Evolutionary conservation across 2,329 filamentous ascomycete species (phyloP).

Genomic region (Alternaria novae-zelandiae): DNA sequence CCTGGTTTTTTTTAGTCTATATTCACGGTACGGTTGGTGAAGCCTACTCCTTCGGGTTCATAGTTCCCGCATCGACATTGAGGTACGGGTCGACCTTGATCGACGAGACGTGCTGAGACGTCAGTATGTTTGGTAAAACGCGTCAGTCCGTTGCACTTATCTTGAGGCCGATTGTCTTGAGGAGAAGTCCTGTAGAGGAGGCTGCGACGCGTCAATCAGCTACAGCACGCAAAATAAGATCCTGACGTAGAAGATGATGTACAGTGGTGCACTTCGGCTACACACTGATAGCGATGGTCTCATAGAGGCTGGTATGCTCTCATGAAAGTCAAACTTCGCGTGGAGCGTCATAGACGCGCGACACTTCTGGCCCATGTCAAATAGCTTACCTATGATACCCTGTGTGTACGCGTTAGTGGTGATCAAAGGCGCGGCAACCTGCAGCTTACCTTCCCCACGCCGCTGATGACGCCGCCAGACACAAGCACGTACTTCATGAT

Average conservation of each 20-base stretch:
- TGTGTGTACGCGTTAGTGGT: conserved; percentile 44
- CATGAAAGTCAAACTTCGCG: not conserved
- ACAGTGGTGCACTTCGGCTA: not conserved
- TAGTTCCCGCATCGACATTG: conserved; percentile 77
- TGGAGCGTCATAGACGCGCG: not conserved
- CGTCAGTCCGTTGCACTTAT: conserved; percentile 58
- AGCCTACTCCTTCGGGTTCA: conserved; percentile 69
- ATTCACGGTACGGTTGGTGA: not conserved
- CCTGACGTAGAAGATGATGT: not conserved
- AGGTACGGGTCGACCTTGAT: conserved; percentile 78
- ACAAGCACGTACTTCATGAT: conserved; percentile 84
- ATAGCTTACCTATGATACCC: conserved; percentile 68
- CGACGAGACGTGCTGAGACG: conserved; percentile 61
- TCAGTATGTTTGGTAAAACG: conserved; percentile 37
- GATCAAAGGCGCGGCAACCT: conserved; percentile 15
- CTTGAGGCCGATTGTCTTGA: conserved; percentile 81
- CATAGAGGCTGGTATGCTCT: not conserved
- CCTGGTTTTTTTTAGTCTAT: conserved; percentile 50
- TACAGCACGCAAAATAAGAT: not conserved
- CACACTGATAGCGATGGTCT: not conserved
- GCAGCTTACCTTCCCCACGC: conserved; percentile 56
- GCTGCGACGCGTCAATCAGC: conserved; percentile 55
- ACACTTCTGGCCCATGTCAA: not conserved
- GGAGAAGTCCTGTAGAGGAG: conserved; percentile 74
- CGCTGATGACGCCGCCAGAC: conserved; percentile 66